Evolutionary conservation across 202 grass and related monocot species (phyloP).

Genomic region (Setaria viridis): DNA sequence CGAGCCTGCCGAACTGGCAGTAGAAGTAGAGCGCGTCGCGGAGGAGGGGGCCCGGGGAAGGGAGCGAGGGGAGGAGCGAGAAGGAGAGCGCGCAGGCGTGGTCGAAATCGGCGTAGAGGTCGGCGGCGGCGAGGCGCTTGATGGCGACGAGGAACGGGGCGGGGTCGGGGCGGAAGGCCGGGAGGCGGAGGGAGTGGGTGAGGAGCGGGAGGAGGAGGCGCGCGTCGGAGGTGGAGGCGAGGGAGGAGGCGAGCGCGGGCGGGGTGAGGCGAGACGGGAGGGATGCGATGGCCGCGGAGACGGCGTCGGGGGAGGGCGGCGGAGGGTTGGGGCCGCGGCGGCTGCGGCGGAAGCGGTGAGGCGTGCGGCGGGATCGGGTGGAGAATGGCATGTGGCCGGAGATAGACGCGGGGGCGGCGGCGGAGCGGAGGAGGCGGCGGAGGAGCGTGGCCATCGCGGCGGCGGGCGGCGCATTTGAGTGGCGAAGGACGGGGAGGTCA

Average conservation of each 20-base stretch:
- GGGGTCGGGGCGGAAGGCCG: conserved; percentile 52
- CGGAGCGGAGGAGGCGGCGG: conserved; percentile 31
- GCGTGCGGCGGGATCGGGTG: conserved; percentile 45
- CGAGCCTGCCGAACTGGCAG: conserved; percentile 66
- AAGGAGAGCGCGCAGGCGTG: conserved; percentile 63
- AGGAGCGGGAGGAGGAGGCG: conserved; percentile 70
- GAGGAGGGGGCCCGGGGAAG: conserved; percentile 54
- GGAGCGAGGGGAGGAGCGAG: conserved; percentile 72
- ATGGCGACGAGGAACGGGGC: conserved; percentile 68
- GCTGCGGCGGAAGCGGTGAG: conserved; percentile 54
- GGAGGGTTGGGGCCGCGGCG: conserved; percentile 41
- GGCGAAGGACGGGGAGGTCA: background rate
- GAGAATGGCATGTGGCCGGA: conserved; percentile 39
- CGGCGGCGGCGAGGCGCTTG: conserved; percentile 69
- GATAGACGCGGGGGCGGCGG: conserved; percentile 2
- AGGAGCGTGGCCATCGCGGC: conserved; percentile 43
- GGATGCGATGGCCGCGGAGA: conserved; percentile 67
- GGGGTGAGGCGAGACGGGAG: conserved; percentile 77
- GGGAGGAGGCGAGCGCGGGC: conserved; percentile 57
- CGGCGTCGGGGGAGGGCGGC: conserved; percentile 49
- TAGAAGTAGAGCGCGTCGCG: conserved; percentile 83
- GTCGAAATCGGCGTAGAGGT: conserved; percentile 77
- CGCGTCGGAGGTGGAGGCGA: conserved; percentile 54
- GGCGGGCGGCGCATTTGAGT: conserved; percentile 39
- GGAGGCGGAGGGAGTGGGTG: conserved; percentile 63